Evolutionary conservation across 805 yeast genomes (phyloP), one percentile per base, ranked within the genome.

Genomic region (Komagataella kurtzmanii): DNA sequence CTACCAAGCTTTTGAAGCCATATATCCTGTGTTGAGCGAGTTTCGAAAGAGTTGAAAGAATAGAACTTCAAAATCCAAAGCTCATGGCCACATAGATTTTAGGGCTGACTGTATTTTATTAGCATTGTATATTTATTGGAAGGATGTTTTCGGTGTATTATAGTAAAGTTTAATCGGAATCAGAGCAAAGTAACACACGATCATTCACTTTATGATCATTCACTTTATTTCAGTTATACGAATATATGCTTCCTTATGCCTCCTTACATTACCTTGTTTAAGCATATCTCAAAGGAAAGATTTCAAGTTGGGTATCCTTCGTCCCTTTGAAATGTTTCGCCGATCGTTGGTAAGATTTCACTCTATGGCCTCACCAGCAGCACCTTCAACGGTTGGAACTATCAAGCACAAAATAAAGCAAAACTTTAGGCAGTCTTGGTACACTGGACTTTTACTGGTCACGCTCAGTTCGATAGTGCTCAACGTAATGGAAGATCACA

Each of bases 11-110:
- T 93, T 93, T 67, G 99, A 91, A 67, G 95, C 97, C 54, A 93
- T 93, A 50, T 93, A 91, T 69, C 99, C 99, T 50, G 99, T 93
- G 69, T 76, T 93, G 76, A 90, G 95, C 73, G 98, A 93, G 76
- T 93, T 91, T 74, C 83, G 98, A 67, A 93, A 93, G 69, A 45
- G 49, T 7, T 50, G 62, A 69, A 0, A 69, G 74, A 6, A 61
- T 10, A 30, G n/a, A 10, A 7, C 10, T 30, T 10, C 40, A 8
- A 5, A 10, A 14, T 30, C n/a, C 2, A 12, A 8, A 10, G 12
- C 40, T 30, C 14, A 30, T 14, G 40, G 10, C 12, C n/a, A 30
- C 40, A 14, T 6, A 30, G 10, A 14, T 30, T 30, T 5, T 30
- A 30, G 40, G 8, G 40, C 40, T 10, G 40, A 30, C 40, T 30